Evolutionary conservation across 139 green algal species (phyloP).

Genomic region (Picochlorum sp.): DNA sequence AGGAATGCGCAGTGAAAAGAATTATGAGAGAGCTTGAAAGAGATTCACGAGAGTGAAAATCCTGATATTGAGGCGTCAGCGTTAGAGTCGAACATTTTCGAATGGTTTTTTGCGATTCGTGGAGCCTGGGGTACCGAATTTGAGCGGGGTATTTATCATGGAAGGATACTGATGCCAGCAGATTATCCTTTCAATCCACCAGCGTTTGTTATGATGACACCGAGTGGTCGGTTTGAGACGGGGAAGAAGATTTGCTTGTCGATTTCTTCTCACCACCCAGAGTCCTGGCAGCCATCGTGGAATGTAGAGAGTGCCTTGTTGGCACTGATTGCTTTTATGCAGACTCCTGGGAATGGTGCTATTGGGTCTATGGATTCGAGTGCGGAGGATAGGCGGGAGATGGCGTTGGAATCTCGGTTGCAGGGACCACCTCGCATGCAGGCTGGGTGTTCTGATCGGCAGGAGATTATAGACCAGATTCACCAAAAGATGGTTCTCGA

Average conservation of each 20-base stretch:
- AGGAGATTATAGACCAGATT: constrained; percentile 60
- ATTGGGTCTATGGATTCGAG: constrained; percentile 81
- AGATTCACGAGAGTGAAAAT: constrained; percentile 57
- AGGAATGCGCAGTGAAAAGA: constrained; percentile 84
- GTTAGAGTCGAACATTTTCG: constrained; percentile 93
- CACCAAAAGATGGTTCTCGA: constrained; percentile 69
- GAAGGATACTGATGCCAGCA: constrained; percentile 88
- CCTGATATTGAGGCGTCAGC: constrained; percentile 66
- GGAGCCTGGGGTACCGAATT: constrained; percentile 87
- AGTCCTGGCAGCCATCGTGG: constrained; percentile 97
- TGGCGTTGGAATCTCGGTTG: constrained; percentile 55
- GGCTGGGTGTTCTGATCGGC: constrained; percentile 35
- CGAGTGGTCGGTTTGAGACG: constrained; percentile 87
- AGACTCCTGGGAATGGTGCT: constrained; percentile 76
- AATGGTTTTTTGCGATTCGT: constrained; percentile 95
- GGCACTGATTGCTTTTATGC: constrained; percentile 92
- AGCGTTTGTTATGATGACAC: constrained; percentile 88
- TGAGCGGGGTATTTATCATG: constrained; percentile 95
- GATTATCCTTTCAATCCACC: constrained; percentile 99
- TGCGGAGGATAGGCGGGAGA: constrained; percentile 57
- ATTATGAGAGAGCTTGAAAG: constrained; percentile 89
- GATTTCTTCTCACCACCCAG: constrained; percentile 93
- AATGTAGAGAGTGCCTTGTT: constrained; percentile 85
- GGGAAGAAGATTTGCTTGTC: constrained; percentile 85
- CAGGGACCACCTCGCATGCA: no score